Conservation (phyloP, 2,329 filamentous ascomycete genomes). For the Chaetomium globosum region DNA sequence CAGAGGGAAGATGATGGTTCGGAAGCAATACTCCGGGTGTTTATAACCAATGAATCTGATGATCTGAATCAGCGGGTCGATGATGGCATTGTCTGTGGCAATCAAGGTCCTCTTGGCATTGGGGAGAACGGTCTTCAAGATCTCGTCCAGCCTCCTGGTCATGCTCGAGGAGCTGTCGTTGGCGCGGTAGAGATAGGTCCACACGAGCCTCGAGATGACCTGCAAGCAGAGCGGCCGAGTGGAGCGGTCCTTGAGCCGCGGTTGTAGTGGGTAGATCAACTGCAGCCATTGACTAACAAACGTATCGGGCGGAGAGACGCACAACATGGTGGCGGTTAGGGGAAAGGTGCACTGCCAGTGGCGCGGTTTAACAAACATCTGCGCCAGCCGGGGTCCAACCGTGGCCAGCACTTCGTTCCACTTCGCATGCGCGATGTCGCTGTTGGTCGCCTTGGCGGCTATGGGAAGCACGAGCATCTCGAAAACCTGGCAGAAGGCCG, state of each 20-base stretch:
- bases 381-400: slow-evolving; percentile 74
- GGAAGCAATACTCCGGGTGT: slow-evolving; percentile 90
- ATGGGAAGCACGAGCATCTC: slow-evolving; percentile 85
- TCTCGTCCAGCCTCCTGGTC: slow-evolving; percentile 82
- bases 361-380: slow-evolving; percentile 87
- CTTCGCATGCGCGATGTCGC: slow-evolving; percentile 75
- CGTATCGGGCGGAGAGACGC: slow-evolving; percentile 80
- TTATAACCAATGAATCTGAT: slow-evolving; percentile 94
- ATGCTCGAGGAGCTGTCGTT: slow-evolving; percentile 70
- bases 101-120: slow-evolving; percentile 77
- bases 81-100: slow-evolving; percentile 79
- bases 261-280: slow-evolving; percentile 73
- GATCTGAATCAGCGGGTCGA: slow-evolving; percentile 88
- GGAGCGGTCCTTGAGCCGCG: slow-evolving; percentile 80
- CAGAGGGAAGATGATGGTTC: slow-evolving; percentile 88
- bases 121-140: slow-evolving; percentile 81
- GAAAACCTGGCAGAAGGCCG: slow-evolving; percentile 90
- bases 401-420: slow-evolving; percentile 85
- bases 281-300: slow-evolving; percentile 88
- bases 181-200: slow-evolving; percentile 90
- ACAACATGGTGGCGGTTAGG: slow-evolving; percentile 82
- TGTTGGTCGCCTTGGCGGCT: slow-evolving; percentile 74
- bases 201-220: slow-evolving; percentile 84
- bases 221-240: slow-evolving; percentile 80
- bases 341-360: slow-evolving; percentile 92